Base-by-base conservation (phyloP, 495 filamentous ascomycete genomes). In the Pyrenopolyporus hunteri region DNA sequence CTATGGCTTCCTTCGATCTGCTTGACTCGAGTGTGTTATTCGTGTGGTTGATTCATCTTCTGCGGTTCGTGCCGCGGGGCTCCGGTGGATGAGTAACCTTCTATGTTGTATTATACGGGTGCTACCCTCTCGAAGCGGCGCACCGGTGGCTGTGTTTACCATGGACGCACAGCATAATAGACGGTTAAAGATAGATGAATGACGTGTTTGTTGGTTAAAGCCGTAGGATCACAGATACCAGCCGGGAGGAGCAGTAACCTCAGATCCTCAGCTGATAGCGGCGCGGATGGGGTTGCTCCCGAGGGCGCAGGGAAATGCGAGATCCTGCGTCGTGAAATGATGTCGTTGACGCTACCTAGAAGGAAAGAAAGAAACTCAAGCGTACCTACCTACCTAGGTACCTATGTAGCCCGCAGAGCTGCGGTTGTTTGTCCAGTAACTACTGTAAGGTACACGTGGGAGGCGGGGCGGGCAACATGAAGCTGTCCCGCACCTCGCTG, bases 271-370 rank as follows among this genome's bases (percentile, higher is more conserved):
- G 10, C 14, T 25, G 29, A 33, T 35, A 33, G 35, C 22, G 52
- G 25, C 22, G 40, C 57, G 57, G 48, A 45, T 14, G 10, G 14
- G 31, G 14, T 35, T 10, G 7, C 8, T 39, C 33, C 57, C 46
- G 29, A 39, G 11, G 40, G 57, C 57, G 42, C 48, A 53, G 57
- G 10, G 10, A 7, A 6, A 10, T 22, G 6, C n/a, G 31, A 20
- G 16, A 9, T 17, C n/a, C n/a, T n/a, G n/a, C n/a, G n/a, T n/a
- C n/a, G n/a, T n/a, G n/a, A n/a, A n/a, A n/a, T n/a, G n/a, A n/a
- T n/a, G n/a, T n/a, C n/a, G n/a, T n/a, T n/a, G n/a, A n/a, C n/a
- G n/a, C n/a, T n/a, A n/a, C n/a, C n/a, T n/a, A n/a, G n/a, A n/a
- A n/a, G n/a, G n/a, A n/a, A n/a, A n/a, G n/a, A n/a, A n/a, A n/a